Base-by-base conservation (phyloP, 805 yeast genomes). In the Maudiozyma pseudohumilis region DNA sequence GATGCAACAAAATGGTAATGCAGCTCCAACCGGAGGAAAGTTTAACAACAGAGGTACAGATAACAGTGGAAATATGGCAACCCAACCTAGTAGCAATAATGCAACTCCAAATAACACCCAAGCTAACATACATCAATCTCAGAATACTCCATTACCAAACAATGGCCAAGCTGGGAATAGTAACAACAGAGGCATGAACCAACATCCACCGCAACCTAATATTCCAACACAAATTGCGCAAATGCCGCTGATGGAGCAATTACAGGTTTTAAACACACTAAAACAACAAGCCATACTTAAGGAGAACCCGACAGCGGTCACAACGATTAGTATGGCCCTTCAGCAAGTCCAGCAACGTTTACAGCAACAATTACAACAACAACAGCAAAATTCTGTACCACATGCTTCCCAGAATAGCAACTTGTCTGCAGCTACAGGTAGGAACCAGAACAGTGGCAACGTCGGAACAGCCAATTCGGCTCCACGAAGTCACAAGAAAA, bases 181-280 rank as follows among this genome's bases (percentile, higher is more conserved):
- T 25, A 25, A 23, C 25, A 37, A 29, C 33, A 33, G 16, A 21
- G 15, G 7, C 12, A 27, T 16, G 7, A 20, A 15, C 15, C 20
- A 23, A 33, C 35, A 33, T 18, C 18, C 26, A 22, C 23, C 25
- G n/a, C 29, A 33, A 17, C 33, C 56, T 13, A 58, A 50, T 34
- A 29, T 58, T 16, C 63, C 63, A 4, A 60, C 61, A 7, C 61
- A 56, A 36, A 55, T 58, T 29, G 60, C 61, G 3, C 56, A 55
- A 34, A 41, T 58, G 19, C 60, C 63, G 3, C 47, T 55, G 23
- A 55, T 54, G 6, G 46, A 49, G 38, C 63, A 58, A 34, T 53
- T 55, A 27, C 60, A 56, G 16, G 59, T 56, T 4, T 43, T 58
- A 18, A 48, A 44, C 17, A 42, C 48, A n/a, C 42, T 57, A 27